Base-by-base conservation (phyloP, 1,139 yeast species). In the Magnusiomyces magnusii region DNA sequence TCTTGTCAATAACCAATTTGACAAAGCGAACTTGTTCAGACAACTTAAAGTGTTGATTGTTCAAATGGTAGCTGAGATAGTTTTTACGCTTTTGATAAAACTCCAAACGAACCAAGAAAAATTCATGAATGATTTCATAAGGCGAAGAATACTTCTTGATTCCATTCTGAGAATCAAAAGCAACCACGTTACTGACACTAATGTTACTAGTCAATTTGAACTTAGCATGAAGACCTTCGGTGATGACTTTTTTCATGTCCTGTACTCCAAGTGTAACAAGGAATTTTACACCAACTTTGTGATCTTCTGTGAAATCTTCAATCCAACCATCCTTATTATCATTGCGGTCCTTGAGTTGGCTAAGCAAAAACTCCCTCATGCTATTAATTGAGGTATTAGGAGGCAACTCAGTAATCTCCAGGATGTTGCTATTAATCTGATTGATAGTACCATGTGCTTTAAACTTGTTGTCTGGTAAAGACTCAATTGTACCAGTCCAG, bases 281-380 rank as follows among this genome's bases (percentile, higher is more conserved):
- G 69, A 95, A 95, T 65, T 85, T 83, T 63, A 93, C 84, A 50
- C 85, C 87, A 60, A 85, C 79, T 7, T 91, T 88, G 71, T 93
- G 98, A 69, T 93, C 96, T 70, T 93, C 99, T 66, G 87, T 92
- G 84, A 92, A 83, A 74, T 93, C 98, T 65, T 90, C 92, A 61
- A 93, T 90, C 96, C 97, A 93, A 28, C 96, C 97, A 50, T 80
- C 76, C 39, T 64, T 67, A 24, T 65, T 67, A 44, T 71, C 73
- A 31, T 66, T 64, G 53, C 66, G 64, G 47, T 69, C 69, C 54
- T 66, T 68, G 59, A 91, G 76, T 25, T 93, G 95, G 57, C 82
- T 80, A 61, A 90, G 74, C 64, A 95, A 76, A 67, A 82, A 88
- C 68, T 92, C 97, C 70, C 93, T 93, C 79, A 92, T 84, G 56